Base-by-base conservation (phyloP, 2,329 filamentous ascomycete genomes). In the Capronia epimyces region DNA sequence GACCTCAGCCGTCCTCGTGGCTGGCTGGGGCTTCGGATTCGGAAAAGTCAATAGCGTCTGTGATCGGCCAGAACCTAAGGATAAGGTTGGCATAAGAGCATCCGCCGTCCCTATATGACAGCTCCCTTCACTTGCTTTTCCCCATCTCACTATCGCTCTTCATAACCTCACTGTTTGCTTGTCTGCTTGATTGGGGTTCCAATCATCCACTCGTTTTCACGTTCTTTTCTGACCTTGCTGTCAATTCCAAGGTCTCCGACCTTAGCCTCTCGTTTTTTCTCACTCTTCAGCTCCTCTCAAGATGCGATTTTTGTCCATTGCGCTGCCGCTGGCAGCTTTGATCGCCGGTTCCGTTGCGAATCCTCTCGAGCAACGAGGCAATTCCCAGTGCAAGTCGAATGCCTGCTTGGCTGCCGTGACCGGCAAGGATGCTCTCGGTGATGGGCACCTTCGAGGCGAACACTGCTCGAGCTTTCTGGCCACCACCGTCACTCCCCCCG, bases 321-420 rank as follows among this genome's bases (percentile, higher is more conserved):
- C 49, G 39, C 46, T 59, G 57, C 52, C 59, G 34, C 48, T 60
- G 58, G 56, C 56, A 37, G 56, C 52, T 22, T 36, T 61, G 46
- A 54, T 53, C 57, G 55, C 57, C 46, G 53, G 55, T 37, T 46
- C 51, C 36, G 46, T 58, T 24, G 57, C 57, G 25, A 53, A 50
- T 46, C 57, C 57, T 15, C 20, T 53, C 24, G 36, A 44, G 27
- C 37, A 18, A 41, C 29, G 49, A 13, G 48, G 31, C 18, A 18
- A 27, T 24, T 48, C 44, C 29, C 27, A 22, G 13, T 52, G 52
- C 37, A 40, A 22, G n/a, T 34, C 46, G 24, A 49, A 60, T 46
- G 51, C 56, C 39, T 60, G 58, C 42, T 44, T 60, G 46, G 58
- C 58, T 15, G 58, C 56, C 36, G 58, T 60, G 25, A 60, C 58